phyloP scores from a whole-genome alignment of 2,329 filamentous ascomycete species.

The Diplocarpon mali region DNA sequence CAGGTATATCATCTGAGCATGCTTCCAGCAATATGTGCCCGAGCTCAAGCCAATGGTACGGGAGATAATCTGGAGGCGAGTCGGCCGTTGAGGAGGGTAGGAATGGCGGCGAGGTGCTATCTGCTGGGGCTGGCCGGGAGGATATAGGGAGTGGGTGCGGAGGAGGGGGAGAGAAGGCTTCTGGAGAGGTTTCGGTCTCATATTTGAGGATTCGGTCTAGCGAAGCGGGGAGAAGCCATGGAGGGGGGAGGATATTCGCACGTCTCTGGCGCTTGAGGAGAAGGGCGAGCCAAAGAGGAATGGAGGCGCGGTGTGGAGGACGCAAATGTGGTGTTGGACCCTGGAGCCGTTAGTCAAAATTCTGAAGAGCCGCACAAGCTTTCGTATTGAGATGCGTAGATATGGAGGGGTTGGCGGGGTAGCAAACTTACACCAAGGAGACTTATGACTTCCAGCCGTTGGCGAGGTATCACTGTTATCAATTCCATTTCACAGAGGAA shows the following conservation, averaged over 20 bases:
- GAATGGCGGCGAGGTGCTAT: conserved; percentile 59
- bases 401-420: conserved; percentile 22
- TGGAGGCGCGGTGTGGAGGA: conserved; percentile 66
- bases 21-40: conserved; percentile 78
- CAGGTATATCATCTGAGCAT: conserved; percentile 70
- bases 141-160: conserved; percentile 45
- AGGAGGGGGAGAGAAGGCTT: conserved; percentile 68
- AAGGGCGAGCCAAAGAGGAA: conserved; percentile 91
- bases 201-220: conserved; percentile 68
- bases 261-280: conserved; percentile 89
- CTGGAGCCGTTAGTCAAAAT: conserved; percentile 33
- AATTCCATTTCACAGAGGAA: conserved; percentile 98
- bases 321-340: conserved; percentile 65
- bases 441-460: conserved; percentile 75
- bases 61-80: conserved; percentile 58
- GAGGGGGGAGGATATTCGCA: conserved; percentile 82
- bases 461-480: conserved; percentile 83
- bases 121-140: conserved; percentile 19
- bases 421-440: conserved; percentile 65
- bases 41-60: conserved; percentile 93
- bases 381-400: not conserved
- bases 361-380: not conserved
- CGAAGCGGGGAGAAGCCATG: conserved; percentile 73
- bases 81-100: conserved; percentile 61
- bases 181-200: conserved; percentile 62